phyloP scores from a whole-genome alignment of 1,284 basidiomycete genomes.

The Filobasidium uniguttulatum region DNA sequence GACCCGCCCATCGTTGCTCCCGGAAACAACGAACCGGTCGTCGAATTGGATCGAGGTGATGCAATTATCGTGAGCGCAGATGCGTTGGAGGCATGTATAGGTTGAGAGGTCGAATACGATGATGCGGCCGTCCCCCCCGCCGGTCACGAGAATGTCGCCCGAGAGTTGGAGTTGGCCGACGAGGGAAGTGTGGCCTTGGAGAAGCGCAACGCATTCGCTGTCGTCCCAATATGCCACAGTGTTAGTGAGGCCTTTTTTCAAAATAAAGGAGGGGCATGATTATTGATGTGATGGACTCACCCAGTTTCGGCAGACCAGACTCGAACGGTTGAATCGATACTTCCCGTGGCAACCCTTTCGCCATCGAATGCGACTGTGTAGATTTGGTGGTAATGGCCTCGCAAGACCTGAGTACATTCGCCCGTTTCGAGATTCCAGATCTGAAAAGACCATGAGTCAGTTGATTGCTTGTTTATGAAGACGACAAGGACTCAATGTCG shows the following conservation, averaged over 20 bases:
- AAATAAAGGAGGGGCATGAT: too few relatives aligned
- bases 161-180: conserved; percentile 86
- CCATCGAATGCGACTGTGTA: conserved; percentile 92
- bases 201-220: conserved; percentile 66
- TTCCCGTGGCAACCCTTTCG: conserved; percentile 67
- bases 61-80: conserved; percentile 70
- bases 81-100: conserved; percentile 37
- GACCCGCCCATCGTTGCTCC: conserved; percentile 83
- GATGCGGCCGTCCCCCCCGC: conserved; percentile 85
- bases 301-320: conserved; percentile 74
- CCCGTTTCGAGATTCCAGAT: conserved; percentile 75
- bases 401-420: conserved; percentile 65
- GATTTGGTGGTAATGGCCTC: conserved; percentile 84
- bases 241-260: not conserved
- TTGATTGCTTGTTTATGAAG: too few relatives aligned
- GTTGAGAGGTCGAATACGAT: conserved; percentile 69
- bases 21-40: conserved; percentile 47
- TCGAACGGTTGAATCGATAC: conserved; percentile 77
- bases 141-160: conserved; percentile 62
- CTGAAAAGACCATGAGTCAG: too few relatives aligned
- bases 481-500: too few relatives aligned
- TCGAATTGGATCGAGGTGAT: conserved; percentile 86
- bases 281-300: conserved; percentile 36
- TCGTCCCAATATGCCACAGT: too few relatives aligned
- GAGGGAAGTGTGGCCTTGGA: conserved; percentile 86